Base-by-base conservation (phyloP, 2,329 filamentous ascomycete genomes). In the Epichloe bromicola region DNA sequence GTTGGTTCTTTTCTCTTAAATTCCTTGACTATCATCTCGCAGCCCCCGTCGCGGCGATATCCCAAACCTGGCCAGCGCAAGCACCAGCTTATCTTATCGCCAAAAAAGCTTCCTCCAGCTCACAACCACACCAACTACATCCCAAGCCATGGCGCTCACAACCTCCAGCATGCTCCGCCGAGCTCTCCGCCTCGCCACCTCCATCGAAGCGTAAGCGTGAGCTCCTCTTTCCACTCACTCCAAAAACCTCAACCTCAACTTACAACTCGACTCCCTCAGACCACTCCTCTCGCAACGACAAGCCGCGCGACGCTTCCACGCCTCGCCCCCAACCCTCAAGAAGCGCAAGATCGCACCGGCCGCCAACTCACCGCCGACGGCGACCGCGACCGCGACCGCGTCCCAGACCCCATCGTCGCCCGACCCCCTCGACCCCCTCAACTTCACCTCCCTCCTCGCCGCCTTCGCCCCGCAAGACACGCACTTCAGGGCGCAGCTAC, bases 401-500 rank as follows among this genome's bases (percentile, higher is more conserved):
- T 43, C 59, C 8, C 45, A 59, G 23, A 48, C 57, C 30, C 30
- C 60, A 5, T 26, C 57, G 4, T 38, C 30, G 17, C 61, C 71
- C 17, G 60, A 67, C 59, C 61, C 4, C 4, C 62, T 68, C 23
- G 67, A 76, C 38, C 74, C 73, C 12, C 70, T 74, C 60, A 67
- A 78, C 66, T 70, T 78, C 57, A 65, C 68, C 50, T 67, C 75
- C 62, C 66, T 79, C 20, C 59, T 61, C n/a, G 67, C 68, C n/a
- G 71, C 70, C 23, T 69, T 72, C 53, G 54, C 58, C 19, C 64
- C 66, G 53, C 62, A 69, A 40, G 70, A 71, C 51, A 60, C 65
- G 49, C 70, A 72, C 63, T 74, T 69, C 65, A 60, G 59, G 52
- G 65, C 71, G 53, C 68, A 70, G 57, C 62, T 76, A 41, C 67